Evolutionary conservation across 108 stramenopile genomes (phyloP).

Genomic region (Cyclotella cryptica): DNA sequence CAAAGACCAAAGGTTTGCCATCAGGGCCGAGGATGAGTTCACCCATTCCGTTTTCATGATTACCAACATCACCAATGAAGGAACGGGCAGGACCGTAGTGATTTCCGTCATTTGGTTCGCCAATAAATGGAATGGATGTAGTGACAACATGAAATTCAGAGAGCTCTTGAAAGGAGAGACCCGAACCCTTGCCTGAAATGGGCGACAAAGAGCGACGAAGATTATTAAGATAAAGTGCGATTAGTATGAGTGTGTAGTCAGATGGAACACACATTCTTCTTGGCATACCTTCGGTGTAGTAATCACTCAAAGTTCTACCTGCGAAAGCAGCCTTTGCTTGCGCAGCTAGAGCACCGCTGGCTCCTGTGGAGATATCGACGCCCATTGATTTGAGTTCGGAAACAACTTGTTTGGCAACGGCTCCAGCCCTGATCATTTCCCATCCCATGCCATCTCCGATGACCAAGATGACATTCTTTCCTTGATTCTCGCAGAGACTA

Average conservation of each 20-base stretch:
- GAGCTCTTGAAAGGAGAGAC: conserved; percentile 56
- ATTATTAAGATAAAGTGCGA: neutral
- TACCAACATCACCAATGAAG: conserved; percentile 47
- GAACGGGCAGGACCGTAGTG: conserved; percentile 62
- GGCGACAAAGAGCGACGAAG: neutral
- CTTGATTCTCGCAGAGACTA: conserved; percentile 24
- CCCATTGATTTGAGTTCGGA: conserved; percentile 55
- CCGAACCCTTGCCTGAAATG: conserved; percentile 43
- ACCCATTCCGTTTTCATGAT: conserved; percentile 55
- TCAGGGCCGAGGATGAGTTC: conserved; percentile 52
- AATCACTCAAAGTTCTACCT: conserved; percentile 56
- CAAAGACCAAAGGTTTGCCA: conserved; percentile 61
- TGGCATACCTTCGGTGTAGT: conserved; percentile 64
- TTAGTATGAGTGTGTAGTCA: neutral
- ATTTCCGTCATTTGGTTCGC: conserved; percentile 49
- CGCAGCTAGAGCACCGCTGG: conserved; percentile 27
- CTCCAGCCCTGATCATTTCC: conserved; percentile 76
- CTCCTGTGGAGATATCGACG: conserved; percentile 52
- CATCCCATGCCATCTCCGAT: conserved; percentile 74
- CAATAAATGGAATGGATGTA: conserved; percentile 47
- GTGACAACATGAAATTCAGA: conserved; percentile 49
- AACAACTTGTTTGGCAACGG: conserved; percentile 55
- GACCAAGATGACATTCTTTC: conserved; percentile 69
- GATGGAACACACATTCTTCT: no score
- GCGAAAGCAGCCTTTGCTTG: conserved; percentile 51